phyloP scores from a whole-genome alignment of 2,329 filamentous ascomycete species.

The Biscogniauxia marginata region DNA sequence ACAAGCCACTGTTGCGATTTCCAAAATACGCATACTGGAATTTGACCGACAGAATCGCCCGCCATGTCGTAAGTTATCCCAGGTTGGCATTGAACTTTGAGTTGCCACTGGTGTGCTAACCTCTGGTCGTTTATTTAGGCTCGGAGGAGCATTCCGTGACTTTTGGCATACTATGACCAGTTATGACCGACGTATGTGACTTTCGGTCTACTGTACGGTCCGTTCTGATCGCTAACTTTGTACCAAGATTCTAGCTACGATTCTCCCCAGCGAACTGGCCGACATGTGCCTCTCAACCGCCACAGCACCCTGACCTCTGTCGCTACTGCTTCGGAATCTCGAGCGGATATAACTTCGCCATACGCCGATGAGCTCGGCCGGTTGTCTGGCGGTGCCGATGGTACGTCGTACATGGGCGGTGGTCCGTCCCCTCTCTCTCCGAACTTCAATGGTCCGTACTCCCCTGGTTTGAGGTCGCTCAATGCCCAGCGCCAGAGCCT shows the following conservation, averaged over 20 bases:
- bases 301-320: slow-evolving; percentile 83
- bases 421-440: slow-evolving; percentile 46
- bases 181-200: slow-evolving; percentile 62
- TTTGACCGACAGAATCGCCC: slow-evolving; percentile 5
- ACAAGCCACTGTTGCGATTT: not conserved
- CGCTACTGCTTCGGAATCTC: slow-evolving; percentile 85
- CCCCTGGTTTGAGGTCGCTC: slow-evolving; percentile 82
- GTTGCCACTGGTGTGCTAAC: slow-evolving; percentile 20
- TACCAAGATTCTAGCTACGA: slow-evolving; percentile 86
- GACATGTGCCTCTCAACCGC: slow-evolving; percentile 83
- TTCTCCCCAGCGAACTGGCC: slow-evolving; percentile 86
- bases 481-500: slow-evolving; percentile 61
- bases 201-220: slow-evolving; percentile 4
- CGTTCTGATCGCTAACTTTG: slow-evolving; percentile 15
- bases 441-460: slow-evolving; percentile 72
- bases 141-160: slow-evolving; percentile 74
- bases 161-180: slow-evolving; percentile 94
- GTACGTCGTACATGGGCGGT: slow-evolving; percentile 60
- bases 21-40: not conserved
- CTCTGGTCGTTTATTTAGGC: slow-evolving; percentile 39
- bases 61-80: slow-evolving; percentile 29
- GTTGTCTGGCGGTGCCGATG: slow-evolving; percentile 50
- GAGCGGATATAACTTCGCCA: slow-evolving; percentile 74
- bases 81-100: not conserved
- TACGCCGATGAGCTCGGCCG: slow-evolving; percentile 72